Evolutionary conservation across 2,329 filamentous ascomycete species (phyloP).

Genomic region (Sclerotinia subarctica): DNA sequence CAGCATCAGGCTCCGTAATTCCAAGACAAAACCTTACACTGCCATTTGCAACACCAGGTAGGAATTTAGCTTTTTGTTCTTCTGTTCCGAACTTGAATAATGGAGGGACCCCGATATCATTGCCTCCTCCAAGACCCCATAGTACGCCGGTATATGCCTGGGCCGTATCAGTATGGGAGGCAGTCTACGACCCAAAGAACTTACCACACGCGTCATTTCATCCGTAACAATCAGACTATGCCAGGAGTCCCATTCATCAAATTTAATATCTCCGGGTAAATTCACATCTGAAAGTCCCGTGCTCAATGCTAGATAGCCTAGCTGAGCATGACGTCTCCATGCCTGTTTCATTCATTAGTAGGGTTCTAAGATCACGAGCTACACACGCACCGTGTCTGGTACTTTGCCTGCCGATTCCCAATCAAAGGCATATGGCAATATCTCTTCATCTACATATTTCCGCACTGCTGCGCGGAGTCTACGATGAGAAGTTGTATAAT

Average conservation of each 20-base stretch:
- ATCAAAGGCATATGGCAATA: slow-evolving; percentile 57
- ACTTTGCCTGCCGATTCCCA: slow-evolving; percentile 60
- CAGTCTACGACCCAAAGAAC: neutral
- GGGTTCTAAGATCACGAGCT: neutral
- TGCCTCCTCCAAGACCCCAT: slow-evolving; percentile 57
- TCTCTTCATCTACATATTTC: slow-evolving; percentile 55
- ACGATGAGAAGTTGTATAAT: slow-evolving; percentile 62
- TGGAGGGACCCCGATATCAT: slow-evolving; percentile 61
- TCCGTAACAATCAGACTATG: slow-evolving; percentile 54
- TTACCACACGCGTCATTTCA: slow-evolving; percentile 50
- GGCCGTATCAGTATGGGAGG: neutral
- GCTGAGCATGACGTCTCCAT: slow-evolving; percentile 33
- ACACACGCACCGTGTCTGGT: slow-evolving; percentile 43
- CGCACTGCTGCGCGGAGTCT: slow-evolving; percentile 55
- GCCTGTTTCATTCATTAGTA: slow-evolving; percentile 26
- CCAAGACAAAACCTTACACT: slow-evolving; percentile 61
- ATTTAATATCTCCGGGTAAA: slow-evolving; percentile 46
- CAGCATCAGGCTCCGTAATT: slow-evolving; percentile 61
- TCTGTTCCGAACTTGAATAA: slow-evolving; percentile 60
- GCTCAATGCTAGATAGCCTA: slow-evolving; percentile 38
- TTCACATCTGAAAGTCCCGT: slow-evolving; percentile 42
- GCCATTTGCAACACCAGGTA: slow-evolving; percentile 57
- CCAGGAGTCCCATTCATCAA: slow-evolving; percentile 53
- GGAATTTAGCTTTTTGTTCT: slow-evolving; percentile 56
- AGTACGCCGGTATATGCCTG: slow-evolving; percentile 54